Conservation (phyloP, 2,329 filamentous ascomycete species). For the Aureobasidium pullulans region DNA sequence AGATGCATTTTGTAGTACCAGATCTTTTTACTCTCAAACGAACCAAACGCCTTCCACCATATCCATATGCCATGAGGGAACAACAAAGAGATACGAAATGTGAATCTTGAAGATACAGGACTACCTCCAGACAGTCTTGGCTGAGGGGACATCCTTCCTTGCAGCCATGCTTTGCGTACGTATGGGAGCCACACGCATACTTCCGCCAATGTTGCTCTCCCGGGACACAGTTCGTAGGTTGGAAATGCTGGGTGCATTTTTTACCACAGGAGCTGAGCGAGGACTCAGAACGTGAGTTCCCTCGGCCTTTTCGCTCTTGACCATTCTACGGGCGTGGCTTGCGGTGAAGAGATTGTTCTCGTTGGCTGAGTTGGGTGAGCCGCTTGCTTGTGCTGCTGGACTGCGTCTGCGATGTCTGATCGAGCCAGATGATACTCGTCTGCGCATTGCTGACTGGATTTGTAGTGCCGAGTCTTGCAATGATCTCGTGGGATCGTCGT, state of each 20-base stretch:
- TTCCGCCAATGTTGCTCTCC: constrained; percentile 2
- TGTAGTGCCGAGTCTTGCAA: constrained; percentile 19
- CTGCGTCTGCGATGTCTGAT: constrained; percentile 26
- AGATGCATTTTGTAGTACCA: constrained; percentile 4
- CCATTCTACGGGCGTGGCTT: constrained; percentile 59
- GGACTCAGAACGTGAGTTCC: constrained; percentile 54
- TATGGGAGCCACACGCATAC: constrained; percentile 6
- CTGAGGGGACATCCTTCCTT: background rate
- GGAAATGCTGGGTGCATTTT: constrained; percentile 35
- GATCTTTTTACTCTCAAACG: background rate
- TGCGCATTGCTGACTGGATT: constrained; percentile 44
- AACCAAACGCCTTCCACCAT: background rate
- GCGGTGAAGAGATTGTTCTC: constrained; percentile 57
- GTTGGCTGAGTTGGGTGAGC: constrained; percentile 41
- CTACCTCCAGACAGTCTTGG: constrained; percentile 5
- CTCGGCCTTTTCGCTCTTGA: constrained; percentile 52
- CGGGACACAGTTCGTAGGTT: constrained; percentile 1
- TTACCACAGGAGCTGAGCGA: constrained; percentile 50
- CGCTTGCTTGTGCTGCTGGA: constrained; percentile 54
- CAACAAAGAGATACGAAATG: constrained; percentile 2
- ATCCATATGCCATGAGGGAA: background rate
- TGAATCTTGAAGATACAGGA: background rate
- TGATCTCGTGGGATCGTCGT: constrained; percentile 17
- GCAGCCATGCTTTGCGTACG: constrained; percentile 11
- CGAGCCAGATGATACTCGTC: constrained; percentile 33